Evolutionary conservation across 2,329 filamentous ascomycete genomes (phyloP).

Genomic region (Sphaerulina populicola): DNA sequence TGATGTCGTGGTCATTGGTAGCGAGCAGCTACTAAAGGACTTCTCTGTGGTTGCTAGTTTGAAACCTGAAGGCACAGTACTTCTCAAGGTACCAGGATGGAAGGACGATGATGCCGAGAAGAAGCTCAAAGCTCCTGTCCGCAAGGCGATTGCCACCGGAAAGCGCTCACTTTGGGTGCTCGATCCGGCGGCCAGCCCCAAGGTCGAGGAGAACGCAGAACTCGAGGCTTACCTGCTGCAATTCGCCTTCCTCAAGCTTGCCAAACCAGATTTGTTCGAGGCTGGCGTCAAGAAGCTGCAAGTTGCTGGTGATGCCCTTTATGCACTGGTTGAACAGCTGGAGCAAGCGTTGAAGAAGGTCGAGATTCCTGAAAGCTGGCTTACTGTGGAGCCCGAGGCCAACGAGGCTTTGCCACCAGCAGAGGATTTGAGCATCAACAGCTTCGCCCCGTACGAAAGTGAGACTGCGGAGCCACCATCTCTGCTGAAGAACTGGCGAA

Average conservation of each 20-base stretch:
- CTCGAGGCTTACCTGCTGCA: slow-evolving; percentile 63
- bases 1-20: slow-evolving; percentile 68
- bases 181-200: slow-evolving; percentile 60
- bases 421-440: slow-evolving; percentile 62
- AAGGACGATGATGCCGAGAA: slow-evolving; percentile 89
- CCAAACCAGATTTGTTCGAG: slow-evolving; percentile 56
- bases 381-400: slow-evolving; percentile 55
- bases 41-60: slow-evolving; percentile 54
- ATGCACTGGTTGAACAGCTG: slow-evolving; percentile 53
- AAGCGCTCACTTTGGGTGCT: slow-evolving; percentile 64
- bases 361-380: slow-evolving; percentile 73
- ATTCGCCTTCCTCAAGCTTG: slow-evolving; percentile 72
- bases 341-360: slow-evolving; percentile 62
- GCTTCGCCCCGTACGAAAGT: slow-evolving; percentile 75
- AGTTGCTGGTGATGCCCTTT: slow-evolving; percentile 52
- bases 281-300: slow-evolving; percentile 60
- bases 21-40: slow-evolving; percentile 69
- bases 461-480: slow-evolving; percentile 59
- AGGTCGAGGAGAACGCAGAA: slow-evolving; percentile 56
- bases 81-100: slow-evolving; percentile 63
- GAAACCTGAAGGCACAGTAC: slow-evolving; percentile 32
- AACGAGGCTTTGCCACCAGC: slow-evolving; percentile 48
- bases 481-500: slow-evolving; percentile 67
- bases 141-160: slow-evolving; percentile 63
- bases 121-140: slow-evolving; percentile 62